Evolutionary conservation across 345 rosid genomes (phyloP).

Genomic region (Ceriops decandra): DNA sequence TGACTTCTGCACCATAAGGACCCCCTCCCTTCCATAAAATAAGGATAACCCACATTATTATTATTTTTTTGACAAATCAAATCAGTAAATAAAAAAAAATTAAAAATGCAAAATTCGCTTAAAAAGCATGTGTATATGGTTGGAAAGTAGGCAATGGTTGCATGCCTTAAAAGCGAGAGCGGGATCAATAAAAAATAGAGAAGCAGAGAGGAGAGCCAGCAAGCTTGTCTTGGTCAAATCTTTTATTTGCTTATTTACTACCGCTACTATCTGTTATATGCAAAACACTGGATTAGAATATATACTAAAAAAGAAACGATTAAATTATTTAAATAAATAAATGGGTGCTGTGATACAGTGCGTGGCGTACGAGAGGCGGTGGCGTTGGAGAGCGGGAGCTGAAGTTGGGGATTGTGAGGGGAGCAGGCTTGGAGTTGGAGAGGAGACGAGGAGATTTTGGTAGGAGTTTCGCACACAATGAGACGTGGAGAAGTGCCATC

Average conservation of each 20-base stretch:
- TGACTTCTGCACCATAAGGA: conserved; percentile 83
- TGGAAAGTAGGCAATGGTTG: neutral
- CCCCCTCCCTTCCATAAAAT: conserved; percentile 67
- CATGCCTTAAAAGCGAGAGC: conserved; percentile 79
- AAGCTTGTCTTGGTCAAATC: conserved; percentile 47
- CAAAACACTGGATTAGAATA: too few relatives aligned
- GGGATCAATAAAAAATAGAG: conserved; percentile 66
- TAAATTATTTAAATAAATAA: neutral
- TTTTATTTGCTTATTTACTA: conserved; percentile 20
- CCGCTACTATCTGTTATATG: neutral
- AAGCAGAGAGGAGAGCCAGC: conserved; percentile 61
- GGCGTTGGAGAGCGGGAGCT: conserved; percentile 7
- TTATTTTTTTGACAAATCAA: neutral
- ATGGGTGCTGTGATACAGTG: neutral
- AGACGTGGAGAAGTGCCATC: conserved; percentile 50
- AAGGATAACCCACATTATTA: conserved; percentile 16
- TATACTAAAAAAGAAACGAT: neutral
- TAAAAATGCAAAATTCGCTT: neutral
- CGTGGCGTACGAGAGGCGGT: conserved; percentile 23
- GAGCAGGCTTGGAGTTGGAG: conserved; percentile 13
- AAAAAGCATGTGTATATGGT: neutral
- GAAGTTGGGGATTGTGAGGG: conserved; percentile 14
- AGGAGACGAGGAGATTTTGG: conserved; percentile 26
- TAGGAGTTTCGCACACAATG: conserved; percentile 36
- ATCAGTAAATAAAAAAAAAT: too few relatives aligned